Percentiles rank a stretch among this genome's conserved stretches.
Conservation (phyloP, 805 yeast genomes). For the Candida pseudofarinosa region DNA sequence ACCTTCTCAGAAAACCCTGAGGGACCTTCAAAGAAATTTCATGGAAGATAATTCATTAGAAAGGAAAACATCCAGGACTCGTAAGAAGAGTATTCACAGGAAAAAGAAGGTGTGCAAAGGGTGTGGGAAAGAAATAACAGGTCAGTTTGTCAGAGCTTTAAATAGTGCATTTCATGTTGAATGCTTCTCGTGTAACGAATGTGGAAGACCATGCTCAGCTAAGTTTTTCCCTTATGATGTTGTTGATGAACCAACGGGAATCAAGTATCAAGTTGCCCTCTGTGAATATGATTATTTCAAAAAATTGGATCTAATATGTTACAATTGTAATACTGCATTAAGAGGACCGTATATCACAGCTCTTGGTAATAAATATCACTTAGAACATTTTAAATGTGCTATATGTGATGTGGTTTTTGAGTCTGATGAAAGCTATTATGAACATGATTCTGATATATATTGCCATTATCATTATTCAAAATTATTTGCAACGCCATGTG, state of each 20-base stretch:
- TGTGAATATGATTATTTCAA: constrained; percentile 93
- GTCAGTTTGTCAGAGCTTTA: constrained; percentile 86
- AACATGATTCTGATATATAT: constrained; percentile 74
- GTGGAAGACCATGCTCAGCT: constrained; percentile 74
- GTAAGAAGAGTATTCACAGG: constrained; percentile 12
- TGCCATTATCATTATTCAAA: constrained; percentile 93
- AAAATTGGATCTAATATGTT: constrained; percentile 80
- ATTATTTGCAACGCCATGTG: constrained; percentile 81
- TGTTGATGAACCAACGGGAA: constrained; percentile 36
- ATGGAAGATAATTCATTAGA: not conserved
- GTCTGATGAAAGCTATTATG: constrained; percentile 87
- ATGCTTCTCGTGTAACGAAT: constrained; percentile 83
- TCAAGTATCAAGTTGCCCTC: constrained; percentile 40
- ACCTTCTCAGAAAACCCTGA: constrained; percentile 2
- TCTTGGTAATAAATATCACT: constrained; percentile 84
- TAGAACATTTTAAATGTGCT: constrained; percentile 91
- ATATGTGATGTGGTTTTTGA: constrained; percentile 85
- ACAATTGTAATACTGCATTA: constrained; percentile 77
- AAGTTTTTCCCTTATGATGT: constrained; percentile 82
- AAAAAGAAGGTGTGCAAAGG: constrained; percentile 31
- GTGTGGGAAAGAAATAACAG: constrained; percentile 38
- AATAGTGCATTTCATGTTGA: constrained; percentile 77
- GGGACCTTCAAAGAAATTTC: not conserved
- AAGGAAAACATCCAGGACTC: constrained; percentile 3
- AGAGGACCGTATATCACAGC: constrained; percentile 94